Base-by-base conservation (phyloP, 768 basidiomycete genomes). In the Podaxis carcinomalis region DNA sequence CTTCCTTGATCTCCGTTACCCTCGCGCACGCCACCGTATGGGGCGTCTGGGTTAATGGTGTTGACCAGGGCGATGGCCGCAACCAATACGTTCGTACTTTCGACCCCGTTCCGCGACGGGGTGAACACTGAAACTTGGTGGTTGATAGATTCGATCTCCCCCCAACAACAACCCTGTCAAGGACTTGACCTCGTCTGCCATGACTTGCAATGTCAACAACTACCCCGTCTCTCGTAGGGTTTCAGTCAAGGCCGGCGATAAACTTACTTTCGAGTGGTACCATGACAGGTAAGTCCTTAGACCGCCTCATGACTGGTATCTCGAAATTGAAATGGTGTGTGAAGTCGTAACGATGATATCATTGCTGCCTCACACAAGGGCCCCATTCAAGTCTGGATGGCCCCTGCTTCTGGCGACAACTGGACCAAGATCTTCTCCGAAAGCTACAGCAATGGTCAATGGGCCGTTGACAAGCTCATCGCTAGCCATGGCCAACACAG, bases 81-180 rank as follows among this genome's bases (percentile, higher is more conserved):
- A 71, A 70, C 61, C 55, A 53, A 54, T 76, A 74, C 56, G 72
- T 71, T 36, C 6, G 71, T 69, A 23, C 56, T 27, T n/a, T 6
- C 36, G n/a, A 51, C 47, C 44, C 25, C 35, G 9, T n/a, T 19
- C 6, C 21, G 16, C 42, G n/a, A 10, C 40, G 21, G 47, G 11
- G 21, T 10, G 35, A 53, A 11, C 44, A 4, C 51, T 56, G 23
- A 49, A 35, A 50, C 7, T n/a, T 16, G 14, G 11, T 11, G 42
- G 62, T 21, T 5, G 50, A 16, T n/a, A 75, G 74, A 70, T 76
- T 56, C 74, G 74, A 35, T 74, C 73, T 23, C 74, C 74, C 2
- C 73, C 74, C 3, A 74, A 68, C 59, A 76, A 76, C 49, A 70
- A 70, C 54, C 74, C 74, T 5, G 71, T 75, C 40, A 75, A 75